Base-by-base conservation (phyloP, 108 stramenopile species). In the Discostella pseudostelligera region DNA sequence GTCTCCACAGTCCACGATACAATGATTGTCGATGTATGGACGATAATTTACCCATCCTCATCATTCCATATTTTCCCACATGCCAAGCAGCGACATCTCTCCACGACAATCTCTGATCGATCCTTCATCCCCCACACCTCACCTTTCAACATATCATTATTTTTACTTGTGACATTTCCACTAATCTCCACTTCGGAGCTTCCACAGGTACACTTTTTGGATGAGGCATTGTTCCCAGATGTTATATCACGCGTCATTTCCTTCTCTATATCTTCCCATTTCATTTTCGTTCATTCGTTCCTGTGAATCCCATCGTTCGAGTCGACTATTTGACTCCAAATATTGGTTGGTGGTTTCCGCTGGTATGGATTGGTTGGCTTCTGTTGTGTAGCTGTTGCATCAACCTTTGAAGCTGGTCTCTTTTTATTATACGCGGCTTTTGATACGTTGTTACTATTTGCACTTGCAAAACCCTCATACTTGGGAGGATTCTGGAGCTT, bases 81-180 rank as follows among this genome's bases (percentile, higher is more conserved):
- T 10, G 44, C 37, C 20, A 75, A 67, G 70, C 88, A 89, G 49
- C 76, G 85, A 74, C 72, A 86, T 16, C 83, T 67, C 7, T 59
- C 70, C 0, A 89, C 64, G 12, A 85, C 81, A 0, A 65, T 73
- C 26, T 81, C 82, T 0, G 67, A 69, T 37, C 88, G 69, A 61
- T 87, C 84, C 47, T 83, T 85, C 65, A 63, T 69, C 21, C 88
- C 88, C 88, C 88, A 89, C 0, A 78, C 84, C 59, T 89, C 88
- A 13, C 85, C 88, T 64, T 89, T 89, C 29, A 65, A 67, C 71
- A 85, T 62, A 43, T 89, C 85, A 48, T 67, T 70, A 64, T 86
- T 84, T 17, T 85, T 77, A 72, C 82, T 82, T 2, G 88, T 84
- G 35, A 80, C 63, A 62, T 70, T 85, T 5, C 83, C 83, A 42